phyloP scores from a whole-genome alignment of 2,329 filamentous ascomycete species.

The Neopestalotiopsis sp. region DNA sequence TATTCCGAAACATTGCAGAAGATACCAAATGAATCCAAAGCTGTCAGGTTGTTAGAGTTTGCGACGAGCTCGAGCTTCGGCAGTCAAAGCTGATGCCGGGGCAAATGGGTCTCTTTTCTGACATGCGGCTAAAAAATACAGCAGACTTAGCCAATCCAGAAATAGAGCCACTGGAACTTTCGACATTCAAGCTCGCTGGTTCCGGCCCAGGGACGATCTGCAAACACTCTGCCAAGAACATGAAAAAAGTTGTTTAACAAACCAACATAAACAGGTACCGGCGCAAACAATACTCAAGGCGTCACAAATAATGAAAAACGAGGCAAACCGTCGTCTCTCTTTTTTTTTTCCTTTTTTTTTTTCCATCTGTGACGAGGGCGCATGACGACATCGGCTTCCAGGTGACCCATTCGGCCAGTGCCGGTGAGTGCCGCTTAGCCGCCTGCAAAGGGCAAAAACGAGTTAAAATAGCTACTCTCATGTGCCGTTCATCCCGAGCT shows the following conservation, averaged over 20 bases:
- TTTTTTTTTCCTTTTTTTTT: no score
- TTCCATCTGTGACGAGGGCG: neutral
- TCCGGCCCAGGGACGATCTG: no score
- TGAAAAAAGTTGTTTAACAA: no score
- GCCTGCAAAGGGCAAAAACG: neutral
- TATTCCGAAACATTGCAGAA: no score
- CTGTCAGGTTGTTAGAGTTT: neutral
- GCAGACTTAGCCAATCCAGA: no score
- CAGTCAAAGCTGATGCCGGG: neutral
- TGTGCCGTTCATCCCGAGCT: neutral
- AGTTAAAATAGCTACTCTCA: neutral
- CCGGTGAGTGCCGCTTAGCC: neutral
- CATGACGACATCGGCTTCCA: neutral
- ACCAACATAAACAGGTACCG: no score
- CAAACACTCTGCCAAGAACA: no score
- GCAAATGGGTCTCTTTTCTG: neutral
- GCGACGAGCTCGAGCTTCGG: neutral
- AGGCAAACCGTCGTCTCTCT: no score
- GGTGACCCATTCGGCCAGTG: neutral
- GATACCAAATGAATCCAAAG: neutral
- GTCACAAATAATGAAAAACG: no score
- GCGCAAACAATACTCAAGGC: no score
- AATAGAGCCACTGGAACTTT: no score
- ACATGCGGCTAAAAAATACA: neutral
- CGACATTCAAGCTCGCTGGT: no score